phyloP scores from a whole-genome alignment of 352 stramenopile species.

The Phytophthora citricola region DNA sequence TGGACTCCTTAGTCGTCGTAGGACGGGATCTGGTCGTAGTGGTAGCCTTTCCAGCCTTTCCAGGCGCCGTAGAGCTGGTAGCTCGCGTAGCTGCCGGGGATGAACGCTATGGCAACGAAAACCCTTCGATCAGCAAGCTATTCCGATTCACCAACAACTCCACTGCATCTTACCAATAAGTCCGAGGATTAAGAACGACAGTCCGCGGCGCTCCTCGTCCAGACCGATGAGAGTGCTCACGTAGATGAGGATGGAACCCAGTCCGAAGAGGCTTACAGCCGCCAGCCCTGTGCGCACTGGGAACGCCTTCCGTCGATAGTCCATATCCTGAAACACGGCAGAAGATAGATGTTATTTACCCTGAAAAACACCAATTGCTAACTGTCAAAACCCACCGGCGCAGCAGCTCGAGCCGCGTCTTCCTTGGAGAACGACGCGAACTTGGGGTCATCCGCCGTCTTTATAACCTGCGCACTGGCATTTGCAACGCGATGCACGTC shows the following conservation, averaged over 20 bases:
- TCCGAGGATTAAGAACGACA: constrained; percentile 82
- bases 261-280: constrained; percentile 68
- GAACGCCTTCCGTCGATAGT: constrained; percentile 62
- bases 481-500: constrained; percentile 49
- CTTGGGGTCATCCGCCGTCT: constrained; percentile 38
- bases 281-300: constrained; percentile 79
- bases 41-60: constrained; percentile 87
- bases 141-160: not conserved
- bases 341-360: no score
- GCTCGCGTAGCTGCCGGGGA: constrained; percentile 82
- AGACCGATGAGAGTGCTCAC: constrained; percentile 79
- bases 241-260: constrained; percentile 80
- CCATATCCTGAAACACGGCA: constrained; percentile 28
- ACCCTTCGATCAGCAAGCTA: not conserved
- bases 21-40: constrained; percentile 85
- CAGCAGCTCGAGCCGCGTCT: constrained; percentile 32
- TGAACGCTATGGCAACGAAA: constrained; percentile 63
- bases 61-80: constrained; percentile 82
- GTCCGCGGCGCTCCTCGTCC: constrained; percentile 72
- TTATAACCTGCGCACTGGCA: constrained; percentile 35
- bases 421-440: constrained; percentile 50
- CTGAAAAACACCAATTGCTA: not conserved
- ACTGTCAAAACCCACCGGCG: constrained; percentile 29
- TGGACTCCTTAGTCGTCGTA: constrained; percentile 70
- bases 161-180: constrained; percentile 61